phyloP scores from a whole-genome alignment of 176 grass and related monocot species.

The Zoysia japonica region DNA sequence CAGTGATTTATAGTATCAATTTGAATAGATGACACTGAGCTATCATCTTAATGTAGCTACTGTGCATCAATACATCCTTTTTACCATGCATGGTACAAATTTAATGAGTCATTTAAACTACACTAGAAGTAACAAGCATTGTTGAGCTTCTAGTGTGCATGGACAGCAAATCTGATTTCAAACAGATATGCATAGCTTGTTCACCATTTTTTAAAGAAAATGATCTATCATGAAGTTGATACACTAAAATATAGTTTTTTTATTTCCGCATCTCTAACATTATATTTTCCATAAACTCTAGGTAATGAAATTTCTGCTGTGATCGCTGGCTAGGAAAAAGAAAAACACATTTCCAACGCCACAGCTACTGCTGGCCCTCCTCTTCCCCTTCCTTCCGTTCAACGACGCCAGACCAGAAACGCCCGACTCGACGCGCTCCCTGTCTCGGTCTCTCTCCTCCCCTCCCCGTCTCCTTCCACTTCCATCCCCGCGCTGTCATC shows the following conservation, averaged over 20 bases:
- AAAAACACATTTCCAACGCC: background rate
- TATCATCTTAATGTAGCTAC: background rate
- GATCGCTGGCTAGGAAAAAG: background rate
- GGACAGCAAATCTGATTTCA: background rate
- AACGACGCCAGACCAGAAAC: conserved; percentile 42
- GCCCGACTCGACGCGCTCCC: conserved; percentile 29
- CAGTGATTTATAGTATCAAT: background rate
- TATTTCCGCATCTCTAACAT: no score
- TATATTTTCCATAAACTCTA: no score
- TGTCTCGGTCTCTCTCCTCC: background rate
- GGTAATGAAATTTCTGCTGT: background rate
- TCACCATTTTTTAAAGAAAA: no score
- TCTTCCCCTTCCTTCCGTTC: background rate
- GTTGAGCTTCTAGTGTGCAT: background rate
- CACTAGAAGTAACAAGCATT: background rate
- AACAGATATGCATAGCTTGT: no score
- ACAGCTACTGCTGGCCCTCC: background rate
- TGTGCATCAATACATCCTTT: background rate
- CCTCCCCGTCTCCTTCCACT: background rate
- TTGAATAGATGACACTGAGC: background rate
- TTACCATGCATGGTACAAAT: background rate
- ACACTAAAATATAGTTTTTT: no score
- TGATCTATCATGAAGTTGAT: no score
- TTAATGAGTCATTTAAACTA: background rate
- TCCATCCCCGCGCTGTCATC: background rate